Evolutionary conservation across 495 filamentous ascomycete genomes (phyloP), one percentile per base, ranked within the genome.

Genomic region (Aspergillus heteromorphus): DNA sequence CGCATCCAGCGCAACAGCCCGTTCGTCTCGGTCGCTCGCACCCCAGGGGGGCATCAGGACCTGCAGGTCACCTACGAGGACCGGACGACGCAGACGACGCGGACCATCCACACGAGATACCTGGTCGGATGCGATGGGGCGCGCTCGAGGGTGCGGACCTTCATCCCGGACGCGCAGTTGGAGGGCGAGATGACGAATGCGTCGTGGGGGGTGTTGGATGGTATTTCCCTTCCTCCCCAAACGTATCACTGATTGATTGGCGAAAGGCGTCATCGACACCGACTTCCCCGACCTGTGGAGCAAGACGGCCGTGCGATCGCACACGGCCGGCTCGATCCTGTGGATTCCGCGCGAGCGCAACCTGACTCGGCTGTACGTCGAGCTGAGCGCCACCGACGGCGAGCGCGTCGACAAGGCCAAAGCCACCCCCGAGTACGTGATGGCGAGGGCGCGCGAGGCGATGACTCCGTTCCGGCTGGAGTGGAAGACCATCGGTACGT

Each of bases 151-250:
- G 69, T 72, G 10, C 45, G 69, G 14, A 48, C 41, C 0, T 68
- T 65, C 31, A 69, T 72, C 21, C 69, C 66, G 2, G 84, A 87
- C 57, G 76, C 83, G 8, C 72, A 84, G 60, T 80, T 89, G 31
- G 72, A 81, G 47, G 83, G 84, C 21, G 70, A 82, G 48, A 81
- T 81, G 45, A 80, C 77, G 27, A 80, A 84, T 53, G 80, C 82
- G 14, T 75, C 84, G n/a, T 91, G 87, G 87, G 87, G 85, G 38
- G 87, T 91, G 20, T 77, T 91, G 66, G 87, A 91, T 60, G 87
- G 86, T 69, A 56, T 17, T 0, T 30, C 4, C n/a, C 13, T n/a
- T 40, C n/a, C n/a, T 20, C 18, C 10, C 8, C 20, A n/a, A n/a
- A n/a, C n/a, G n/a, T 43, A 18, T 3, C 14, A 36, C 40, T 34